Evolutionary conservation across 192 early-diverging fungal species (phyloP).

Genomic region (Coemansia furcata): DNA sequence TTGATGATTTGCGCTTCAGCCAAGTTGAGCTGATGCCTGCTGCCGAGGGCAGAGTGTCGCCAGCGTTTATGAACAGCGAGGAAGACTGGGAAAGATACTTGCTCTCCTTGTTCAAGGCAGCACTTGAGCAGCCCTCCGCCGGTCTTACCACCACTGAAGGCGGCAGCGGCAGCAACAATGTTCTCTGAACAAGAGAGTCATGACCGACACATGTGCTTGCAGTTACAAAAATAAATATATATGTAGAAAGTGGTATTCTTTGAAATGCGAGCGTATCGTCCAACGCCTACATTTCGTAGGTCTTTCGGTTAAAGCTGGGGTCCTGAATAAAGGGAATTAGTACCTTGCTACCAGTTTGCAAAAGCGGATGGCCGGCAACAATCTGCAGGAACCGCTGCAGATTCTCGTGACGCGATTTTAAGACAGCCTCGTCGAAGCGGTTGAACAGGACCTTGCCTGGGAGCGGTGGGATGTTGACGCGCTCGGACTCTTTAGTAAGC

Average conservation of each 20-base stretch:
- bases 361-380: constrained; percentile 91
- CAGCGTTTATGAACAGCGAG: neutral
- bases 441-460: constrained; percentile 98
- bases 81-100: constrained; percentile 12
- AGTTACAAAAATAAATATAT: neutral
- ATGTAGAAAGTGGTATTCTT: neutral
- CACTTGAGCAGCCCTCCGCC: neutral
- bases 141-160: neutral
- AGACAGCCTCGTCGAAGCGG: constrained; percentile 92
- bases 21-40: constrained; percentile 28
- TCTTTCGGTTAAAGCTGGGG: constrained; percentile 78
- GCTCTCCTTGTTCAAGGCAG: constrained; percentile 10
- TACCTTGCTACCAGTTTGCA: constrained; percentile 96
- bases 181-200: neutral
- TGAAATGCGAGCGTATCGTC: too few species aligned
- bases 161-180: neutral
- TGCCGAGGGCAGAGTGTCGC: neutral
- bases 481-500: constrained; percentile 83
- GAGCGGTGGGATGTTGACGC: constrained; percentile 93
- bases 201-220: neutral
- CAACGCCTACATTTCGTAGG: constrained; percentile 48
- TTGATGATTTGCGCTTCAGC: constrained; percentile 34
- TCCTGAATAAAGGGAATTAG: constrained; percentile 93
- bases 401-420: constrained; percentile 85
- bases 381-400: constrained; percentile 96